A percentile compares a stretch with the other conserved stretches of the same genome.
phyloP scores from a whole-genome alignment of 768 basidiomycete species.

The Mycena maculata region DNA sequence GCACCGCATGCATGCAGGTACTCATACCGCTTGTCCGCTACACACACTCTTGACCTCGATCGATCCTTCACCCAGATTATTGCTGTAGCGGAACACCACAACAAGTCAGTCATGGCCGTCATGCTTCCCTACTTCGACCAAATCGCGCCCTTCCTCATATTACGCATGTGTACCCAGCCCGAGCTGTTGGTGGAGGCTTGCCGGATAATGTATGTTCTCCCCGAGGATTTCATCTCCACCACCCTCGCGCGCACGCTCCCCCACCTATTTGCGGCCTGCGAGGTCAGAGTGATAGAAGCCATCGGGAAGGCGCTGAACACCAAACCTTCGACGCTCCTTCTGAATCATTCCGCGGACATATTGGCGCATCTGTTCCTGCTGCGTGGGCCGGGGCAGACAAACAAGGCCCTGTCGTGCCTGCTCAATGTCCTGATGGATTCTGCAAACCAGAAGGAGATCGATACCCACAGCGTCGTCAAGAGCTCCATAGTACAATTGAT shows the following conservation, averaged over 20 bases:
- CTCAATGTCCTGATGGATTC: constrained; percentile 65
- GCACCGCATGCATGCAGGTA: constrained; percentile 76
- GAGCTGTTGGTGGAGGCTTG: constrained; percentile 71
- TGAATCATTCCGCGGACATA: constrained; percentile 68
- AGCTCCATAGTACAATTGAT: constrained; percentile 78
- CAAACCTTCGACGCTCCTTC: constrained; percentile 60
- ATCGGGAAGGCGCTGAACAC: constrained; percentile 66
- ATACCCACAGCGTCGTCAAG: constrained; percentile 66
- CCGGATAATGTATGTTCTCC: constrained; percentile 70
- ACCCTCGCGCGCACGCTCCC: constrained; percentile 78
- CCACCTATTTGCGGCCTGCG: constrained; percentile 70
- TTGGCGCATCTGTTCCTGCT: constrained; percentile 77
- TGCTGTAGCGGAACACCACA: constrained; percentile 65
- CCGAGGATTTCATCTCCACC: constrained; percentile 70
- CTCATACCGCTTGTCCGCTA: constrained; percentile 25
- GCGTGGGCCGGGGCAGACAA: constrained; percentile 63
- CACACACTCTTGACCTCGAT: constrained; percentile 19
- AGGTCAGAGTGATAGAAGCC: constrained; percentile 66
- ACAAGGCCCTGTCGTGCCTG: constrained; percentile 71
- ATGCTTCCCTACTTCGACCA: constrained; percentile 76
- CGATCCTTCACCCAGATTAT: constrained; percentile 60
- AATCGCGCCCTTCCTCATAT: constrained; percentile 74
- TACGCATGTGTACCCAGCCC: constrained; percentile 68
- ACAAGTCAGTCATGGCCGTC: constrained; percentile 73
- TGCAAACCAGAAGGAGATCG: constrained; percentile 50